Percentiles rank a stretch among this genome's conserved stretches.
Conservation (phyloP, 2,329 filamentous ascomycete genomes). For the Neopestalotiopsis sp. region DNA sequence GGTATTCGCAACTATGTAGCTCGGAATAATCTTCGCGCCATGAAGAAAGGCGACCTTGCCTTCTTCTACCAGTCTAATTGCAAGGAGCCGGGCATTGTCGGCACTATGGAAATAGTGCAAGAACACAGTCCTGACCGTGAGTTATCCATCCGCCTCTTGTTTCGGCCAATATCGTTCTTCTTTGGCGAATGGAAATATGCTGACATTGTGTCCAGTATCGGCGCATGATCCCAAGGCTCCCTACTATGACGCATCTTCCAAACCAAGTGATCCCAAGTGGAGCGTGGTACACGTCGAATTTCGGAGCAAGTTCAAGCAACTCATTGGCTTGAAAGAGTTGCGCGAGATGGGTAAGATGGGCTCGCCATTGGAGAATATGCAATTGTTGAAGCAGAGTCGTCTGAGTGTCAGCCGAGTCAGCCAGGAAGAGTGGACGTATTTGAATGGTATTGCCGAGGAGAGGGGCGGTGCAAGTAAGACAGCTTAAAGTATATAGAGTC, state of each 20-base stretch:
- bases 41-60: constrained; percentile 89
- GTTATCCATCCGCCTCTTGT: constrained; percentile 31
- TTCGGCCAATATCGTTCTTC: not conserved
- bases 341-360: constrained; percentile 64
- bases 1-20: constrained; percentile 55
- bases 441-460: constrained; percentile 58
- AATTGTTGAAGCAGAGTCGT: constrained; percentile 81
- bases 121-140: constrained; percentile 82
- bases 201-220: constrained; percentile 55
- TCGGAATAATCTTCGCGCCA: constrained; percentile 86
- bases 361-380: constrained; percentile 73
- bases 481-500: constrained; percentile 5
- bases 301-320: constrained; percentile 77
- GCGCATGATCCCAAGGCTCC: constrained; percentile 75
- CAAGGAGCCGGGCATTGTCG: constrained; percentile 86
- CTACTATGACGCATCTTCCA: constrained; percentile 84
- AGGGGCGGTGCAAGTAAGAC: constrained; percentile 31
- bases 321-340: constrained; percentile 75
- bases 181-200: not conserved
- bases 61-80: constrained; percentile 99
- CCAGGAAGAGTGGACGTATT: constrained; percentile 67
- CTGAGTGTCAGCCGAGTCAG: constrained; percentile 79
- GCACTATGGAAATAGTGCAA: constrained; percentile 85
- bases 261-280: constrained; percentile 77
- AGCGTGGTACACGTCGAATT: constrained; percentile 89